phyloP scores from a whole-genome alignment of 495 filamentous ascomycete genomes.

The Trichoderma reesei region DNA sequence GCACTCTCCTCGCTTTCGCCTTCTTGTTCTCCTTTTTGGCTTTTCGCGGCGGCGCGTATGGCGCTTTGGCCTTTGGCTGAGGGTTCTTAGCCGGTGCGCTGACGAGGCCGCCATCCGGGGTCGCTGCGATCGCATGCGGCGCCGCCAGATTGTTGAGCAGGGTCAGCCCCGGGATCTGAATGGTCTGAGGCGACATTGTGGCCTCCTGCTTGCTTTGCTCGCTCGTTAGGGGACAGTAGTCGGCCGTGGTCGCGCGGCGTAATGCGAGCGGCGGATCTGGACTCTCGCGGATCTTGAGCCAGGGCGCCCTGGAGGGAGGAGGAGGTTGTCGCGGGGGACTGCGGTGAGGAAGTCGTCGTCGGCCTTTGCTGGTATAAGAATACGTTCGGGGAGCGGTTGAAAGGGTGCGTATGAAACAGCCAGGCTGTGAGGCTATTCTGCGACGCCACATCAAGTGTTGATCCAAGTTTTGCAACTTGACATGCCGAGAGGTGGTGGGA shows the following conservation, averaged over 20 bases:
- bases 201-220: neutral
- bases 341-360: neutral
- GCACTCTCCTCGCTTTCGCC: neutral
- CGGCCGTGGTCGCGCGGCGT: neutral
- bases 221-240: neutral
- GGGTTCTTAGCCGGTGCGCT: neutral
- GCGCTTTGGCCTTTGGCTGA: neutral
- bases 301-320: neutral
- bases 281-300: neutral
- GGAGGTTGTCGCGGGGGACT: neutral
- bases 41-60: neutral
- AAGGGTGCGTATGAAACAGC: neutral
- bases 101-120: neutral
- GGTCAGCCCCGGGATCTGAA: neutral
- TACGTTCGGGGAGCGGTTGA: neutral
- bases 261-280: neutral
- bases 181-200: neutral
- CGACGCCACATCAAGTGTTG: neutral
- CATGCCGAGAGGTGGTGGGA: neutral
- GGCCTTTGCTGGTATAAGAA: neutral
- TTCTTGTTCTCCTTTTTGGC: neutral
- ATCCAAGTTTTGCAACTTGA: neutral
- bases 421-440: neutral
- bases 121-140: neutral
- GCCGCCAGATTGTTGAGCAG: neutral